A percentile compares a stretch with the other conserved stretches of the same genome.
Evolutionary conservation across 2,329 filamentous ascomycete genomes (phyloP).

Genomic region (Penicillium digitatum): DNA sequence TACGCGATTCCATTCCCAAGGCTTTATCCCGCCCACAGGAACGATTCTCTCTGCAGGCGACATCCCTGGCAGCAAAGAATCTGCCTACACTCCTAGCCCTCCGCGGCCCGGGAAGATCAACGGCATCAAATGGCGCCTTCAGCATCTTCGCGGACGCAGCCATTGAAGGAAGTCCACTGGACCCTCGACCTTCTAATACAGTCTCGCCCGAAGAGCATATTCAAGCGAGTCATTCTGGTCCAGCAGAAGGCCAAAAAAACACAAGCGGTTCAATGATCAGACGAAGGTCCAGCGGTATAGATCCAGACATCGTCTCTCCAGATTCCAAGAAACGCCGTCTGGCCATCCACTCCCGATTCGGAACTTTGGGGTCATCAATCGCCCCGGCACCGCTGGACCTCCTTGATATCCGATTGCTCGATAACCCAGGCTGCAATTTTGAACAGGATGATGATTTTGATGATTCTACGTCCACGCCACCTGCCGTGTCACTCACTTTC

Average conservation of each 20-base stretch:
- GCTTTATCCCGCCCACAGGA: constrained; percentile 72
- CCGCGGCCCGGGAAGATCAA: constrained; percentile 65
- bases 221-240: constrained; percentile 1
- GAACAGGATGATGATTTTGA: constrained; percentile 13
- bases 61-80: constrained; percentile 67
- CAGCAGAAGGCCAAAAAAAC: constrained; percentile 18
- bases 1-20: constrained; percentile 76
- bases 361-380: constrained; percentile 48
- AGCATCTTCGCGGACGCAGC: constrained; percentile 68
- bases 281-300: not conserved
- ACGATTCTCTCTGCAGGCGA: constrained; percentile 65
- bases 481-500: constrained; percentile 56
- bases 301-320: constrained; percentile 12
- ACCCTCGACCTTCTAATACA: constrained; percentile 41
- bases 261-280: constrained; percentile 2
- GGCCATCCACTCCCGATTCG: constrained; percentile 67
- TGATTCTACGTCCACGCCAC: constrained; percentile 7
- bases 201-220: constrained; percentile 33
- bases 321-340: constrained; percentile 57
- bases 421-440: constrained; percentile 29
- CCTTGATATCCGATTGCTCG: constrained; percentile 50
- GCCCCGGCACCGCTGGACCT: constrained; percentile 42
- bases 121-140: constrained; percentile 73
- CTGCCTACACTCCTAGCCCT: constrained; percentile 65
- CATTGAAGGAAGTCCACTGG: constrained; percentile 49